These are phyloP conservation scores for Eucalyptus microcorys DNA, from an alignment of 345 rosid genomes.

Conservation along the genomic window DNA sequence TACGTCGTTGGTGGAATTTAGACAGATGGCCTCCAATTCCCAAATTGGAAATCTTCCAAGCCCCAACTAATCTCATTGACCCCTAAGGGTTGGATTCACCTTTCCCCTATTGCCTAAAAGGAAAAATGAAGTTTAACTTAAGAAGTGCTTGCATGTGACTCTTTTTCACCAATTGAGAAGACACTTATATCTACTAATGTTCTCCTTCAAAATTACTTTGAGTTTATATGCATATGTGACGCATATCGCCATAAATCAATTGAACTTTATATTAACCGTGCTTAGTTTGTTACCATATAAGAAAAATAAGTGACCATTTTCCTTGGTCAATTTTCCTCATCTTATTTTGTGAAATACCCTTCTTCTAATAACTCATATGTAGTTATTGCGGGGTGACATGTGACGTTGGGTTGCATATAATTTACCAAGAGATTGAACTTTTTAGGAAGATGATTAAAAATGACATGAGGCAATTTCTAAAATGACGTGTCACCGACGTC, in stretches of 20 bases:
- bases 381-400: background rate
- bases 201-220: background rate
- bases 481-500: background rate
- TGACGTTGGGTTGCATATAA: background rate
- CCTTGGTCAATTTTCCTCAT: background rate
- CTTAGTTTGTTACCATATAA: background rate
- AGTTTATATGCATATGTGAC: background rate
- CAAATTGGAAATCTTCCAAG: background rate
- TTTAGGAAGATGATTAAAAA: background rate
- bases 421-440: background rate
- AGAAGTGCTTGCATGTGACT: background rate
- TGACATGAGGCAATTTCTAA: rapidly evolving
- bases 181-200: background rate
- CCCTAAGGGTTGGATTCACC: background rate
- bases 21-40: background rate
- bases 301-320: background rate
- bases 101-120: background rate
- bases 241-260: background rate
- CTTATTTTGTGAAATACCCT: background rate
- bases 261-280: background rate
- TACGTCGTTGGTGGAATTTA: background rate
- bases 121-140: background rate
- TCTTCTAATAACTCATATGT: background rate
- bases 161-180: background rate
- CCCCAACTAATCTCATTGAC: background rate